Evolutionary conservation across 352 stramenopile genomes (phyloP), one percentile per base, ranked within the genome.

Genomic region (Globisporangium heterothallicum): DNA sequence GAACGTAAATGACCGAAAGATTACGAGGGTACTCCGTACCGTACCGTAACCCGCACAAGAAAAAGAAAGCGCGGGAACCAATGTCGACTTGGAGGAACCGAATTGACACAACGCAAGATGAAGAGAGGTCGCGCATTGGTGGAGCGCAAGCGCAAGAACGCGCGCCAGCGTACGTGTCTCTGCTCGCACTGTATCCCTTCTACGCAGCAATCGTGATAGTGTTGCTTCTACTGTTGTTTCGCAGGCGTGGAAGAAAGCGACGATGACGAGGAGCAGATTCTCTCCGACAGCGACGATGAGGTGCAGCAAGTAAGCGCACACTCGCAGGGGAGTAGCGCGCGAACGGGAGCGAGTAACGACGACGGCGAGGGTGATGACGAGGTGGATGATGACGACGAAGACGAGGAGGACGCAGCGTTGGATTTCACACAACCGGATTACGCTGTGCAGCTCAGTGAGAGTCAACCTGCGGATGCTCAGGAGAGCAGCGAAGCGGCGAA

Each of bases 371-470:
- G 25, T 5, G 35, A 16, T 0, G 45, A 52, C 0, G 52, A 56
- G 26, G 42, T 52, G 3, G 42, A 25, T n/a, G 54, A 58, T 0
- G 58, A 55, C 8, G 58, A 62, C 2, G 59, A 70, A 7, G 74
- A 82, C 24, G 70, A 84, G 19, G 59, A 73, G 0, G 71, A 82
- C n/a, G 63, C 59, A 38, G 43, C 49, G 21, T 63, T 92, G 19
- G 78, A 92, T 59, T 92, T 92, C 38, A 90, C 81, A 14, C 81
- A 92, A 68, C 78, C 78, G 0, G 77, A 89, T 38, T 90, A 90
- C 43, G 74, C 72, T 7, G 58, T 59, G 19, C 72, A 86, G 48
- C 64, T 79, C 57, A 81, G 63, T 35, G 66, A 84, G 49, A 61
- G 42, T 2, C 66, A 73, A 36, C 60, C 42, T 1, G 49, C 42